Percentiles rank a stretch among this genome's conserved stretches.
phyloP scores from a whole-genome alignment of 2,329 filamentous ascomycete genomes.

The Claviceps monticola region DNA sequence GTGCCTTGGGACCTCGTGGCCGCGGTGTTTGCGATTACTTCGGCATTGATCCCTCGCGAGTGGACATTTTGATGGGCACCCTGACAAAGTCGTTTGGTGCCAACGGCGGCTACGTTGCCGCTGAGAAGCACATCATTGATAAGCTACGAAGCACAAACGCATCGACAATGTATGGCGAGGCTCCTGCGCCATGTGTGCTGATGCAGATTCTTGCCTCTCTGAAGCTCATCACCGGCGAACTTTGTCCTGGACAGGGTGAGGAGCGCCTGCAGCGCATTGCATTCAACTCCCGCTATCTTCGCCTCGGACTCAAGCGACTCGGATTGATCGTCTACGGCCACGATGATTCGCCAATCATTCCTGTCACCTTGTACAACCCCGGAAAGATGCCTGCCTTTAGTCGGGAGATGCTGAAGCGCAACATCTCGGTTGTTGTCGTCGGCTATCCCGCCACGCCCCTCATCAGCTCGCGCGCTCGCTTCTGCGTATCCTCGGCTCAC shows the following conservation, averaged over 20 bases:
- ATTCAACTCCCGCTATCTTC: conserved; percentile 98
- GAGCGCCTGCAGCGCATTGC: conserved; percentile 90
- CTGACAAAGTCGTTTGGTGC: conserved; percentile 97
- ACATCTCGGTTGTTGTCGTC: conserved; percentile 94
- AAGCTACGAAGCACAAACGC: conserved; percentile 80
- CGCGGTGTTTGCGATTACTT: conserved; percentile 97
- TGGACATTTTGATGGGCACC: conserved; percentile 96
- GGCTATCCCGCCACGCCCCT: conserved; percentile 94
- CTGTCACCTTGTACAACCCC: conserved; percentile 90
- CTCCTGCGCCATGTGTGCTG: conserved; percentile 74
- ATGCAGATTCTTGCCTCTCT: conserved; percentile 83
- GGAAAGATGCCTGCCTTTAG: conserved; percentile 98
- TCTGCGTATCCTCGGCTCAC: conserved; percentile 91
- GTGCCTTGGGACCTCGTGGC: conserved; percentile 76
- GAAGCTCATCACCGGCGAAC: conserved; percentile 76
- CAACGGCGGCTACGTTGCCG: conserved; percentile 90
- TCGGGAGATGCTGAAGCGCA: conserved; percentile 94
- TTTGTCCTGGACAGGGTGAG: conserved; percentile 81
- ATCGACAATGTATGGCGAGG: conserved; percentile 74
- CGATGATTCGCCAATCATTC: conserved; percentile 95
- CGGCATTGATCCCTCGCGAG: conserved; percentile 69
- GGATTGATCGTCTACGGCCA: conserved; percentile 95
- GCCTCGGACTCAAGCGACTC: conserved; percentile 88
- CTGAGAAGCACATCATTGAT: conserved; percentile 80
- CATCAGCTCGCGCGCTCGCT: conserved; percentile 85